phyloP scores from a whole-genome alignment of 306 rosid genomes.

The Astragalus glycyphyllos region DNA sequence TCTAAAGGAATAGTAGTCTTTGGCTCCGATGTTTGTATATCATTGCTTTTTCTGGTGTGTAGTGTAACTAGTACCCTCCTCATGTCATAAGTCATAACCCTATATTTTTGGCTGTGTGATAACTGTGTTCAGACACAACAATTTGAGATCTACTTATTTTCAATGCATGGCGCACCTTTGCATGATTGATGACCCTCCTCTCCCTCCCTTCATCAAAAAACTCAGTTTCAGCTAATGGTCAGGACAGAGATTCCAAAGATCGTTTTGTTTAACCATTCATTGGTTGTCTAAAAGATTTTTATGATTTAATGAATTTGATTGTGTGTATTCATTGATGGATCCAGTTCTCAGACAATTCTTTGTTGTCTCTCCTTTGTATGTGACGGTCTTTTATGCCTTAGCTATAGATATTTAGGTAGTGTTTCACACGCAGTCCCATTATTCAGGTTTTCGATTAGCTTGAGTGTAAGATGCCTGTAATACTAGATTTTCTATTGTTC shows the following conservation, averaged over 20 bases:
- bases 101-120: constrained; percentile 22
- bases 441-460: not conserved
- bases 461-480: not conserved
- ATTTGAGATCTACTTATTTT: constrained; percentile 22
- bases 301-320: constrained; percentile 7
- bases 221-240: not conserved
- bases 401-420: constrained; percentile 3
- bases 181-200: not conserved
- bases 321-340: constrained; percentile 2
- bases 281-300: not conserved
- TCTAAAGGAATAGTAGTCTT: constrained; percentile 5
- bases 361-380: constrained; percentile 17
- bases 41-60: constrained; percentile 20
- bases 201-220: not conserved
- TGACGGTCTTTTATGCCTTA: not conserved
- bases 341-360: constrained; percentile 4
- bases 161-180: constrained; percentile 18
- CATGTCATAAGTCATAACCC: not conserved
- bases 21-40: constrained; percentile 27
- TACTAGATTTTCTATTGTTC: constrained; percentile 15
- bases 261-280: constrained; percentile 25
- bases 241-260: not conserved
- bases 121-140: not conserved
- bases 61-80: constrained; percentile 21
- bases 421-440: not conserved